Conservation (phyloP, 202 grass and related monocot genomes). For the Digitaria exilis region DNA sequence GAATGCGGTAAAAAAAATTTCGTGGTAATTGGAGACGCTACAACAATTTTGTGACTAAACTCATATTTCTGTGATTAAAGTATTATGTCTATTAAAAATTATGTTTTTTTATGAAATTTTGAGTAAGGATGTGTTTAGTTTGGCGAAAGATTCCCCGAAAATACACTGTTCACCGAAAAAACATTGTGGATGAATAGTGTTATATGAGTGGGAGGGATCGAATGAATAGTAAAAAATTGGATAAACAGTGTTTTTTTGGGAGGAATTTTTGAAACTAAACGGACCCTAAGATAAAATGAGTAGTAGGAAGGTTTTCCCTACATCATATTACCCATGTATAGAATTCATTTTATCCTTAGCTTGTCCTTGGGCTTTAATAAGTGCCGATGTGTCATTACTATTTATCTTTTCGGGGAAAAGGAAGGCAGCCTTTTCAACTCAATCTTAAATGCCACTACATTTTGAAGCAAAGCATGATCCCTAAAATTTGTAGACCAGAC, state of each 20-base stretch:
- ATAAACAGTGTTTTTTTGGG: no score
- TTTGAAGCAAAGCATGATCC: conserved; percentile 40
- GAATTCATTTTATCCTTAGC: neutral
- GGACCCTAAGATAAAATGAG: neutral
- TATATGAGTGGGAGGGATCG: no score
- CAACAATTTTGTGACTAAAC: neutral
- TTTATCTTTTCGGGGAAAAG: neutral
- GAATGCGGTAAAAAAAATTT: no score
- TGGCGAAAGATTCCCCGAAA: no score
- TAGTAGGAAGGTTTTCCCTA: neutral
- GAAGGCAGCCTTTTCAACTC: conserved; percentile 18
- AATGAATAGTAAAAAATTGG: no score
- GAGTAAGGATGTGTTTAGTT: no score
- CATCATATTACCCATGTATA: neutral
- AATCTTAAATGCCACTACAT: conserved; percentile 17
- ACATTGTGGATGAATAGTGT: no score
- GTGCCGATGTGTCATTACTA: neutral
- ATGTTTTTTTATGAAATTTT: no score
- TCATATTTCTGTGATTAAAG: neutral
- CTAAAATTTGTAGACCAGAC: conserved; percentile 30
- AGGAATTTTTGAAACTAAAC: no score
- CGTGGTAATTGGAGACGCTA: neutral
- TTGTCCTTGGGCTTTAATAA: neutral
- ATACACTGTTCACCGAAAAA: no score
- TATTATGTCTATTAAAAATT: neutral